Evolutionary conservation across 2,329 filamentous ascomycete species (phyloP), one percentile per base, ranked within the genome.

Genomic region (Ramichloridium luteum): DNA sequence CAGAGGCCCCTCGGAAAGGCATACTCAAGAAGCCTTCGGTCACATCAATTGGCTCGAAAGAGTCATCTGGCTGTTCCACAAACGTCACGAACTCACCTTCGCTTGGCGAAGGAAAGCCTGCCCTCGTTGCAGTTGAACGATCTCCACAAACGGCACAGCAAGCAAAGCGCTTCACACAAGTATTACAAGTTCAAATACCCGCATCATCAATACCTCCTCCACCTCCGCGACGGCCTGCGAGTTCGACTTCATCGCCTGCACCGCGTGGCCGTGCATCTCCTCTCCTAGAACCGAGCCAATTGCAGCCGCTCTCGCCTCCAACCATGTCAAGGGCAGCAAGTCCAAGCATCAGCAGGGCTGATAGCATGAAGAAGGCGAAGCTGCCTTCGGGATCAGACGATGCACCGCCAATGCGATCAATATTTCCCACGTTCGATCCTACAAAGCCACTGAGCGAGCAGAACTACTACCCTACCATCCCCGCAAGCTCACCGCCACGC

Each of bases 381-480:
- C 22, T 22, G n/a, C 30, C 22, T 27, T 18, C 13, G 13, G 26
- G 32, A 23, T 28, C 30, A 18, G 28, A 28, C 16, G 29, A 36
- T 26, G 30, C 57, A 38, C 55, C 58, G 4, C 59, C 67, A 0
- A 66, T 80, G 45, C 68, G 71, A 17, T 85, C 80, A 14, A 84
- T 86, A 46, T 86, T 86, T 46, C 80, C 80, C 5, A 67, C 70
- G 16, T 85, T 84, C 50, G 75, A 86, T 47, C 76, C 74, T 3
- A 68, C 67, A 1, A 51, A 82, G 14, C 64, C 78, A 4, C 65
- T 83, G 3, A 65, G 73, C 34, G 70, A 74, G 35, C 80, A 86
- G 48, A 58, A 71, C 28, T 85, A 86, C 56, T 78, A 69, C 29
- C 78, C 80, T 2, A 76, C 67, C 16, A 27, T 39, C 31, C 72